A percentile compares a stretch with the other conserved stretches of the same genome.
Evolutionary conservation across 768 basidiomycete genomes (phyloP).

Genomic region (Kwoniella dendrophila): DNA sequence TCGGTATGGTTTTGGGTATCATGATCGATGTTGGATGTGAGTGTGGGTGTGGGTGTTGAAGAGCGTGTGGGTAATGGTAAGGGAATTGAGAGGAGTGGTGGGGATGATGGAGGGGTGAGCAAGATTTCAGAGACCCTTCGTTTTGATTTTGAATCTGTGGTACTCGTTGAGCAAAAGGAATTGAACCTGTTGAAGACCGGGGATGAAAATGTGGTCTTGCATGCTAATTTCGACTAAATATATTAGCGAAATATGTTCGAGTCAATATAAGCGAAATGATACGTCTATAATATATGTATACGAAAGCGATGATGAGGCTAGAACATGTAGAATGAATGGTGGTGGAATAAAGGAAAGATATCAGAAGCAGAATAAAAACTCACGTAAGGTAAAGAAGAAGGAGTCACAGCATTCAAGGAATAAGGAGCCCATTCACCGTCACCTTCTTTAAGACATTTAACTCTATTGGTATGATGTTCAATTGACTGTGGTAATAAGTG

Average conservation of each 20-base stretch:
- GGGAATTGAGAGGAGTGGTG: constrained; percentile 17
- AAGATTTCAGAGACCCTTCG: not conserved
- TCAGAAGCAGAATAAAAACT: not conserved
- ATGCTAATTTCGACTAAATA: constrained; percentile 8
- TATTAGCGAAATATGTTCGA: no score
- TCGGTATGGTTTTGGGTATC: not conserved
- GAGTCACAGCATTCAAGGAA: constrained; percentile 19
- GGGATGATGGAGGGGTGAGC: constrained; percentile 22
- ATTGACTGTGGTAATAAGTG: not conserved
- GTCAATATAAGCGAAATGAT: no score
- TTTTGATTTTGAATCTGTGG: not conserved
- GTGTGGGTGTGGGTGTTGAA: not conserved
- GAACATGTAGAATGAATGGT: no score
- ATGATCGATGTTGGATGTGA: constrained; percentile 2
- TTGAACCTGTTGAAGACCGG: constrained; percentile 15
- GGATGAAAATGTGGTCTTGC: constrained; percentile 24
- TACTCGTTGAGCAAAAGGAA: constrained; percentile 1
- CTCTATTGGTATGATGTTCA: constrained; percentile 19
- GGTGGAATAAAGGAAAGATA: not conserved
- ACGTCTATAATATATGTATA: no score
- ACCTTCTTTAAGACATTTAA: constrained; percentile 16
- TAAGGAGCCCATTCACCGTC: constrained; percentile 23
- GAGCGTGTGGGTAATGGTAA: no score
- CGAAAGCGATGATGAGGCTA: not conserved
- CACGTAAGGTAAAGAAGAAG: constrained; percentile 22